Base-by-base conservation (phyloP, 2,329 filamentous ascomycete genomes). In the Diatrype stigma region DNA sequence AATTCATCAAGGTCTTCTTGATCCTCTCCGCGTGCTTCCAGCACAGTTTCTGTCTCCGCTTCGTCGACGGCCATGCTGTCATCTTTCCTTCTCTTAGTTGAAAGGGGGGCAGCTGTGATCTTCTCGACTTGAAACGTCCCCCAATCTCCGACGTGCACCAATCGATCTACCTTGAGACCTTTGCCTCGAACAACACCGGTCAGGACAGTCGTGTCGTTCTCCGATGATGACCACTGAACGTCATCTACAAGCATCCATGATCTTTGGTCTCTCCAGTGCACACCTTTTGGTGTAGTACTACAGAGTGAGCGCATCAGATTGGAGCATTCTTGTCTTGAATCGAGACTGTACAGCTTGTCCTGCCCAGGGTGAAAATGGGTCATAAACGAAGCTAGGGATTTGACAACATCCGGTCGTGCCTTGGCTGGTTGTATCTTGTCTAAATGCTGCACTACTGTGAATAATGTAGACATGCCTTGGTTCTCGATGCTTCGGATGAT, bases 201-300 rank as follows among this genome's bases (percentile, higher is more conserved):
- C 40, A 99, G 66, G 7, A 92, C 74, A 8, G 90, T 87, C 40
- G 84, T 74, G n/a, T 81, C 78, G 1, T 78, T 75, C 11, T 78
- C 77, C 4, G 72, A 76, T 26, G 81, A 77, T 11, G 82, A 79
- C 79, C 91, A 96, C 59, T 81, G 73, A 48, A 96, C 76, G 26
- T 92, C 81, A 58, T 99, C 94, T 4, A 93, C 83, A 51, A 96
- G 74, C 86, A 99, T 90, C 89, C 94, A 99, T 62, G 91, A 96
- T 60, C 94, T 82, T 58, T 96, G 90, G 48, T 99, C 94, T 61
- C 94, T 84, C 94, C 94, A 99, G 56, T 86, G 78, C n/a, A 99
- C 82, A 1, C 94, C 94, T 73, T 96, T 97, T 11, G 94, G 93
- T 42, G 87, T 91, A 34, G 88, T 90, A 57, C 86, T 96, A 76